Percentiles rank a stretch among this genome's conserved stretches.
phyloP scores from a whole-genome alignment of 768 basidiomycete species.

The Chiua virens region DNA sequence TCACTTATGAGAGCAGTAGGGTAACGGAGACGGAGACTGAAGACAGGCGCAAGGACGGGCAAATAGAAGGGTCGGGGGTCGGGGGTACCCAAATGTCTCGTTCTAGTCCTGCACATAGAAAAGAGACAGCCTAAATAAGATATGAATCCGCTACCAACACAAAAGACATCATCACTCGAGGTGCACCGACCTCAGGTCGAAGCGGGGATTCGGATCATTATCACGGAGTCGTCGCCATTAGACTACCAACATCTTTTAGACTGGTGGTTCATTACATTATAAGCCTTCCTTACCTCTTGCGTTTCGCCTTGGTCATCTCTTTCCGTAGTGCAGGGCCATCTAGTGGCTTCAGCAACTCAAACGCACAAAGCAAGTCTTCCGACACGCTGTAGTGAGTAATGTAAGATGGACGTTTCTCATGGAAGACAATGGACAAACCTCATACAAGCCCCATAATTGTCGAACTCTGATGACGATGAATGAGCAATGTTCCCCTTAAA shows the following conservation, averaged over 20 bases:
- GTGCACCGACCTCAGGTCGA: conserved; percentile 4
- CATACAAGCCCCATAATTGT: conserved; percentile 96
- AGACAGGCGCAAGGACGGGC: conserved; percentile 19
- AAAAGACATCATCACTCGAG: conserved; percentile 7
- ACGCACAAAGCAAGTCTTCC: conserved; percentile 95
- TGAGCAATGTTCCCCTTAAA: conserved; percentile 12
- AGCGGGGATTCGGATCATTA: not conserved
- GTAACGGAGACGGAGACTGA: conserved; percentile 24
- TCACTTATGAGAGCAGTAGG: conserved; percentile 32
- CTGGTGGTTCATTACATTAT: not conserved
- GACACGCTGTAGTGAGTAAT: conserved; percentile 63
- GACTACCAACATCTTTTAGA: conserved; percentile 16
- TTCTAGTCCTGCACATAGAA: conserved; percentile 26
- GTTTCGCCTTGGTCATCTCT: conserved; percentile 98
- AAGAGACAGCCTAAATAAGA: conserved; percentile 20
- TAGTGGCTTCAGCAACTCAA: conserved; percentile 94
- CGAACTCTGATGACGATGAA: conserved; percentile 62
- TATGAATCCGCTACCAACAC: conserved; percentile 13
- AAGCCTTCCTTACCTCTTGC: conserved; percentile 71
- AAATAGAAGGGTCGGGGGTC: conserved; percentile 20
- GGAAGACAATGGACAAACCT: conserved; percentile 48
- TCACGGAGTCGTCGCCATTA: conserved; percentile 37
- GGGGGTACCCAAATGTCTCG: conserved; percentile 28
- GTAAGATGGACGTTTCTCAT: conserved; percentile 10
- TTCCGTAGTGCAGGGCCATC: conserved; percentile 93